Evolutionary conservation across 768 basidiomycete species (phyloP), one percentile per base, ranked within the genome.

Genomic region (Tulasnella sp.): DNA sequence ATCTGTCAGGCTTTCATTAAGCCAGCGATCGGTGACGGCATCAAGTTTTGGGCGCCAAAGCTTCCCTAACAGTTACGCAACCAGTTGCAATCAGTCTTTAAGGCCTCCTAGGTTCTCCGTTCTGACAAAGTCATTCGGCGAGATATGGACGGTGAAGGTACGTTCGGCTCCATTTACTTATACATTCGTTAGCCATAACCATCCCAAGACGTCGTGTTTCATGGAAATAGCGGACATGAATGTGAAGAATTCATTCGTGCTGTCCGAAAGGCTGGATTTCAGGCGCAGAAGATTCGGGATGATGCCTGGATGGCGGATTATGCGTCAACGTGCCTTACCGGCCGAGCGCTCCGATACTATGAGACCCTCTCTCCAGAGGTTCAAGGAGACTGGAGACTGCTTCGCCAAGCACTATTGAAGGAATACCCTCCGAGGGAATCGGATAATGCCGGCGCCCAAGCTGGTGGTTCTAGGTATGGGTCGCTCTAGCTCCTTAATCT

Each of bases 321-420:
- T 42, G 72, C 44, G 18, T 40, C 72, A 9, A 40, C 72, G 19
- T 74, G 72, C 27, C 72, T 74, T 5, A 38, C 44, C 42, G 72
- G 72, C 36, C 31, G 44, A 14, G 72, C 72, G n/a, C 72, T 74
- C 39, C 24, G 72, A 38, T 74, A n/a, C n/a, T 46, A 14, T 27
- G 72, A 39, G 21, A 40, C 2, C 72, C 72, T 36, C 27, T n/a
- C 38, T 18, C 39, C 38, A 18, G 38, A 74, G 3, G 72, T 74
- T 18, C 72, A 74, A 74, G 44, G 39, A 74, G 72, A 74, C 38
- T 74, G 72, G 72, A 38, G 44, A 74, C 72, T 39, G 12, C 72
- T 74, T 14, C 62, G 62, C 18, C 62, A 68, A 34, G 62, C 62
- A 4, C 34, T 68, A 34, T 18, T 68, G 34, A 68, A 68, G 27